Conservation (phyloP, 345 rosid genomes). For the Physaria fendleri region DNA sequence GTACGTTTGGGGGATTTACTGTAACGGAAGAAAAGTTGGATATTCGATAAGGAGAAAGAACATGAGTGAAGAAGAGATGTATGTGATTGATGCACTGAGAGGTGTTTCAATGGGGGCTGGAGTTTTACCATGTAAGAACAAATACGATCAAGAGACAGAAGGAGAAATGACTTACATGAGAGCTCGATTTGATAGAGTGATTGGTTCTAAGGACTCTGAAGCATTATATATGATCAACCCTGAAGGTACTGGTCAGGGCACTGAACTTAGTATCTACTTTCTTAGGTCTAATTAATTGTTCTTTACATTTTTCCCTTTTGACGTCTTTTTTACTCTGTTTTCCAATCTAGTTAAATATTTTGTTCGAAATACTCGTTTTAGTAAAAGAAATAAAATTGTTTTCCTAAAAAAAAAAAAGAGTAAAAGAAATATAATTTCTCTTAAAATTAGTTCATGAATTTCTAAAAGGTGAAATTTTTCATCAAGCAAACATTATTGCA, state of each 20-base stretch:
- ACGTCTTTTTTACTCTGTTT: not conserved
- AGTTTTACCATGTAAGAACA: conserved; percentile 62
- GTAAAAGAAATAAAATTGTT: not conserved
- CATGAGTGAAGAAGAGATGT: conserved; percentile 77
- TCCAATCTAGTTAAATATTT: not conserved
- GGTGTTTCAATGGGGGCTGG: conserved; percentile 99
- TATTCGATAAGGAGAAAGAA: conserved; percentile 82
- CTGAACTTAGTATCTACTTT: conserved; percentile 90
- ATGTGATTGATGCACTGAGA: conserved; percentile 73
- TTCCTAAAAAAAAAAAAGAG: not conserved
- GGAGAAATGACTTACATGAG: conserved; percentile 85
- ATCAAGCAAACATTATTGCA: not conserved
- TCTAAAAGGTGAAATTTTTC: not conserved
- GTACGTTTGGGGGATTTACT: conserved; percentile 87
- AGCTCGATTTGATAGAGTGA: conserved; percentile 79
- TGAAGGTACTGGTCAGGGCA: conserved; percentile 65
- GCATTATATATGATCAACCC: conserved; percentile 94
- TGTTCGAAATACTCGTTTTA: not conserved
- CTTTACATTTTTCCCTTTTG: not conserved
- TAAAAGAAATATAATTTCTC: not conserved
- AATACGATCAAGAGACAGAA: conserved; percentile 53
- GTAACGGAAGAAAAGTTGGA: conserved; percentile 83
- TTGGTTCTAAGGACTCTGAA: conserved; percentile 89
- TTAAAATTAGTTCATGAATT: not conserved
- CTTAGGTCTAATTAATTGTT: conserved; percentile 47